Evolutionary conservation across 345 rosid genomes (phyloP), one percentile per base, ranked within the genome.

Genomic region (Excoecaria cochinchinensis): DNA sequence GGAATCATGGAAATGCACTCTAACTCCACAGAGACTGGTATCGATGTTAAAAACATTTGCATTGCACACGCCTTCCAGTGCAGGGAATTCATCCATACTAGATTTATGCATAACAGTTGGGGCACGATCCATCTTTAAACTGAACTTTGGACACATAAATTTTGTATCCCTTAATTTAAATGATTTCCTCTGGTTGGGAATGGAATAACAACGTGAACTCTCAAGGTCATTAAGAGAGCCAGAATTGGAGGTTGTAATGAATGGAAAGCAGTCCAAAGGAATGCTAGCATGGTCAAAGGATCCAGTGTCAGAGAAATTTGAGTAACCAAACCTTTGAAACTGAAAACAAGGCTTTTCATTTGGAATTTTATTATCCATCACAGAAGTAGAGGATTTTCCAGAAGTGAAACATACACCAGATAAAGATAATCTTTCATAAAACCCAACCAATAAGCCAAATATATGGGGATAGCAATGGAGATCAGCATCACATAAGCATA

Each of bases 1-100:
- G 66, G 90, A 83, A 83, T 94, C 97, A 87, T 94, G 97, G 76
- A 92, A 90, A 87, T 92, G 90, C 63, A 92, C 85, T 76, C 77
- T 87, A 72, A 85, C 77, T 69, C 87, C 86, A 69, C 63, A 82
- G 60, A 90, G 77, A 82, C 80, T 82, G 75, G 89, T 67, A 82
- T 92, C 89, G 75, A 87, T 72, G 51, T 51, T 72, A 77, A 72
- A 79, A 74, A 75, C 42, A 80, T 53, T 82, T 65, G 79, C 55
- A 57, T 75, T 81, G 69, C 77, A 48, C 72, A 69, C 75, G 80
- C 70, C 84, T 70, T 71, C 76, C 36, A 80, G 64, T 42, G 62
- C 21, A 77, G 81, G 59, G 62, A 69, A 58, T 76, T 80, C 81
- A 73, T 76, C 80, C 76, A 70, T 19, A 60, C 72, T 77, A 65